Percentiles rank a stretch among this genome's conserved stretches.
Evolutionary conservation across 768 basidiomycete species (phyloP).

Genomic region (Mycena chlorophos): DNA sequence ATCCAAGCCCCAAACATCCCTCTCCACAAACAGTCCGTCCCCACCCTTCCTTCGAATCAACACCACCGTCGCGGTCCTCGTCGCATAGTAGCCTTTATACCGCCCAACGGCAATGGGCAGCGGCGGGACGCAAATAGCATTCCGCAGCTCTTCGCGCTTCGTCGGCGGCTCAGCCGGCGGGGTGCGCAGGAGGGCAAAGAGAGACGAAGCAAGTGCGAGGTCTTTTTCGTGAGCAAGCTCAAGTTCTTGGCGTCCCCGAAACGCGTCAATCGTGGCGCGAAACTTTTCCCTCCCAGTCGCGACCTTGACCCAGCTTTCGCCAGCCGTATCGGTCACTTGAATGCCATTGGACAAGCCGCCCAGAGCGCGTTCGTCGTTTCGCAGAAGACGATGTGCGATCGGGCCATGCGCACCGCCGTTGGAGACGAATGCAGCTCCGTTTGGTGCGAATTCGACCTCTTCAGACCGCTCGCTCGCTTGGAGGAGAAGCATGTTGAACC

Average conservation of each 20-base stretch:
- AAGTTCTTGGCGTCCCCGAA: constrained; percentile 28
- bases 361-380: constrained; percentile 45
- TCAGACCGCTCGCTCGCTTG: constrained; percentile 38
- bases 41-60: constrained; percentile 61
- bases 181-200: constrained; percentile 69
- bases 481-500: constrained; percentile 79
- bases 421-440: constrained; percentile 54
- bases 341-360: constrained; percentile 73
- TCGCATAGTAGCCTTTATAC: constrained; percentile 51
- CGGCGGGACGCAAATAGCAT: constrained; percentile 65
- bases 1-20: constrained; percentile 56
- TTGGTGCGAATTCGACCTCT: constrained; percentile 40
- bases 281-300: constrained; percentile 54
- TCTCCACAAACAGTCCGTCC: constrained; percentile 62
- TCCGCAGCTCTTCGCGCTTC: constrained; percentile 54
- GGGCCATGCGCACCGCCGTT: constrained; percentile 70
- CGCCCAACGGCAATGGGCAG: constrained; percentile 27
- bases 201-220: constrained; percentile 50
- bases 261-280: constrained; percentile 37
- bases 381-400: constrained; percentile 56
- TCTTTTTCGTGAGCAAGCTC: constrained; percentile 35
- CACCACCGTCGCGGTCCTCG: constrained; percentile 71
- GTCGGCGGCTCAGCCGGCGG: constrained; percentile 44
- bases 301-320: constrained; percentile 74
- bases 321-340: constrained; percentile 47